phyloP scores from a whole-genome alignment of 345 rosid species.

The Hevea brasiliensis region DNA sequence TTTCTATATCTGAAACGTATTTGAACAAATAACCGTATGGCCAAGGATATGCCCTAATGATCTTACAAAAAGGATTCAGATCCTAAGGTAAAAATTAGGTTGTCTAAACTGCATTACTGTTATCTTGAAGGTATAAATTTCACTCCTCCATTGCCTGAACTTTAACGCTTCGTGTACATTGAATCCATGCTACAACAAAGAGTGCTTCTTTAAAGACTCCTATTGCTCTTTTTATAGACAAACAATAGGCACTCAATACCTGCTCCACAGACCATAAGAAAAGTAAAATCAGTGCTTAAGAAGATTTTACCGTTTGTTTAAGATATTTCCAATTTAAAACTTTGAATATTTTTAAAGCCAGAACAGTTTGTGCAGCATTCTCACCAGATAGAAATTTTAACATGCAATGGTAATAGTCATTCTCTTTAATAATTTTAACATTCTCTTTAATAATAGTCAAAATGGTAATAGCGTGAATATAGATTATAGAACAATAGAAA shows the following conservation, averaged over 20 bases:
- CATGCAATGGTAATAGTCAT: no score
- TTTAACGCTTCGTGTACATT: neutral
- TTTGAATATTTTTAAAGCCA: neutral
- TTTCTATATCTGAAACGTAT: neutral
- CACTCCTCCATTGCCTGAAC: neutral
- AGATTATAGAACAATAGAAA: no score
- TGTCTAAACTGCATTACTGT: neutral
- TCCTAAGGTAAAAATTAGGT: neutral
- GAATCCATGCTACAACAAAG: neutral
- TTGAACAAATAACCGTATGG: neutral
- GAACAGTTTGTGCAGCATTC: neutral
- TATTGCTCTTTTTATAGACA: neutral
- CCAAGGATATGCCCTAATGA: conserved; percentile 3
- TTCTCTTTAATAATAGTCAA: no score
- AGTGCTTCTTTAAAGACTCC: neutral
- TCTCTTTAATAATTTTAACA: no score
- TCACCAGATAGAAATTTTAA: neutral
- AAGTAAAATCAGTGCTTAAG: neutral
- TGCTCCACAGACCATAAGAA: neutral
- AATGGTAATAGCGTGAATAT: no score
- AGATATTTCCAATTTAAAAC: no score
- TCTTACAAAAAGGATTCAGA: conserved; percentile 7
- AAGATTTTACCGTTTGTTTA: no score
- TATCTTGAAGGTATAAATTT: neutral
- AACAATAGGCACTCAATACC: neutral